Percentiles rank a stretch among this genome's conserved stretches.
Evolutionary conservation across 371 early-diverging fungal genomes (phyloP).

Genomic region (Rhizopus stolonifer): DNA sequence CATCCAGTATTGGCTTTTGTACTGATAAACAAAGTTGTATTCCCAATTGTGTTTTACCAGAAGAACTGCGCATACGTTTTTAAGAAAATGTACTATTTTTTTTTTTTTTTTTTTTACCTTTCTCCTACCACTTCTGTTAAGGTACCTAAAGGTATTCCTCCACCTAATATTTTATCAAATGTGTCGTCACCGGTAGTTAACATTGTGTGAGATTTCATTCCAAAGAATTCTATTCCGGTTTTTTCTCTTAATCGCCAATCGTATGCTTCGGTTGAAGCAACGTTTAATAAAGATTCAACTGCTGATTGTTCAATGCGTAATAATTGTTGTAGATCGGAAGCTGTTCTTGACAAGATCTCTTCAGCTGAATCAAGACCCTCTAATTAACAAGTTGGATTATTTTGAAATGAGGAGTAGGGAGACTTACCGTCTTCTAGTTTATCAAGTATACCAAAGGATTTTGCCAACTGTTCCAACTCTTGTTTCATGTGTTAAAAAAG

Average conservation of each 20-base stretch:
- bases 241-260: conserved; percentile 15
- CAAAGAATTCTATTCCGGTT: background rate
- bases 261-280: conserved; percentile 19
- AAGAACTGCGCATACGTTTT: conserved; percentile 41
- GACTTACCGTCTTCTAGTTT: conserved; percentile 23
- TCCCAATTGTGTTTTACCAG: conserved; percentile 84
- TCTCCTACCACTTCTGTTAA: conserved; percentile 69
- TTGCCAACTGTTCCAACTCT: conserved; percentile 7
- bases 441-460: conserved; percentile 12
- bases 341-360: conserved; percentile 18
- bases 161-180: conserved; percentile 52
- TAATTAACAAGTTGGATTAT: background rate
- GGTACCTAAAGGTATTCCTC: conserved; percentile 59
- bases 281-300: conserved; percentile 3
- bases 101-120: conserved; percentile 30
- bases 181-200: conserved; percentile 44
- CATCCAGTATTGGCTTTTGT: conserved; percentile 55
- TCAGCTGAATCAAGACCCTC: conserved; percentile 24
- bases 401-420: background rate
- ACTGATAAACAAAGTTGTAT: conserved; percentile 73
- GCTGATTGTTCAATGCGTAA: conserved; percentile 3
- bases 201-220: background rate
- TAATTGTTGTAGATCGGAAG: conserved; percentile 12
- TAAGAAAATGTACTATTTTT: background rate
- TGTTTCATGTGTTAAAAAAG: conserved; percentile 9